Evolutionary conservation across 306 rosid genomes (phyloP), one percentile per base, ranked within the genome.

Genomic region (Canavalia gladiata): DNA sequence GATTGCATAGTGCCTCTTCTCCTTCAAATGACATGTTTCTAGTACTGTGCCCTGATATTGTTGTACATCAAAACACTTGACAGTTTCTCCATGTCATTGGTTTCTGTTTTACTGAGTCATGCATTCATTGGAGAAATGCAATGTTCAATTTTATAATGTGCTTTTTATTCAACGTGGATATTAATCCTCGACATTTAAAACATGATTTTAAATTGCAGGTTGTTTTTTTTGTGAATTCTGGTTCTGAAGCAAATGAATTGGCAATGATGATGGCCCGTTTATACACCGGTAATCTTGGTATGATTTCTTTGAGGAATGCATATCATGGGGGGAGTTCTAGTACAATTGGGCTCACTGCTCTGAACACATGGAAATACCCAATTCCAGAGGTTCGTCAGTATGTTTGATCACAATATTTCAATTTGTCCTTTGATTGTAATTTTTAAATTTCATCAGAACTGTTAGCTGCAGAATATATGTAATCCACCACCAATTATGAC

Each of bases 241-340:
- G 97, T 72, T 76, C 95, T 33, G 98, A 95, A 81, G 98, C 98
- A 39, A 95, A 95, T 82, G 97, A 95, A 78, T 84, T 95, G 67
- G 97, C 98, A 52, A 92, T 83, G 94, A 71, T 95, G 87, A 95
- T 95, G 98, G 97, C 98, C 7, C 97, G 94, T 56, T 90, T 95
- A 6, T 95, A 91, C 72, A 89, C 91, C 12, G 95, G 97, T 57
- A 91, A 81, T 85, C 92, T 92, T 34, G 97, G 90, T 58, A 92
- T 95, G 97, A 88, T 95, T 85, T 89, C 97, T 7, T 51, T 95
- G 85, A 90, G 98, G 84, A 95, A 95, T 86, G 97, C 92, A 33
- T 92, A 95, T 86, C 98, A 92, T 86, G 98, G 97, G 9, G 98
- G 98, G 41, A 95, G 97, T 82, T 85, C 97, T 49, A 63, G 75